A percentile compares a stretch with the other conserved stretches of the same genome.
phyloP scores from a whole-genome alignment of 257 asterid species.

The Agastache rugosa region DNA sequence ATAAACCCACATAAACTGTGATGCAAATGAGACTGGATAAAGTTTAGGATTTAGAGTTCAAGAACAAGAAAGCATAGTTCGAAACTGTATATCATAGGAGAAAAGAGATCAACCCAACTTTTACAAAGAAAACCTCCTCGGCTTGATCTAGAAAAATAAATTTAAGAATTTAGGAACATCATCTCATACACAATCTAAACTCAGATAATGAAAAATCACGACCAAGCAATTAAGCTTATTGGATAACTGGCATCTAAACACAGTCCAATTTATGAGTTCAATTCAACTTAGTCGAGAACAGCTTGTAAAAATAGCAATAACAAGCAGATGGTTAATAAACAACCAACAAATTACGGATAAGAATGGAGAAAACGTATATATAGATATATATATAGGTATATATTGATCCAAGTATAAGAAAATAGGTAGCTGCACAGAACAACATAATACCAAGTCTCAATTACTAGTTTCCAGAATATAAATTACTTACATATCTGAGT shows the following conservation, averaged over 20 bases:
- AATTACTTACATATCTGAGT: conserved; percentile 6
- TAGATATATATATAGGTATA: neutral
- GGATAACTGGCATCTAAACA: conserved; percentile 3
- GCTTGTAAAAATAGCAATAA: neutral
- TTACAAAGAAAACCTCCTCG: neutral
- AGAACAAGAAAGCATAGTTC: neutral
- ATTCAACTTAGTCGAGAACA: neutral
- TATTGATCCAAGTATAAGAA: conserved; percentile 14
- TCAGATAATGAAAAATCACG: neutral
- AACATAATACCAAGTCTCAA: neutral
- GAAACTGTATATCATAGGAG: neutral
- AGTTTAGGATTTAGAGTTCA: neutral
- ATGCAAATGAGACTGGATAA: neutral
- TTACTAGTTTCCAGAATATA: neutral
- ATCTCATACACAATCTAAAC: neutral
- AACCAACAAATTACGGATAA: neutral
- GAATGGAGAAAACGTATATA: neutral
- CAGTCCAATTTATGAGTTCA: neutral
- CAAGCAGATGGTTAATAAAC: neutral
- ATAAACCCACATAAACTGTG: neutral
- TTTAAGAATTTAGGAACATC: neutral
- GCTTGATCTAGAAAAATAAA: neutral
- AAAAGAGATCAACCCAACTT: neutral
- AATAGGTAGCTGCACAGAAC: neutral
- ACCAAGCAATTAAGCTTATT: neutral